These are phyloP conservation scores for Acanthamoeba sp. DNA, from an alignment of 208 protist species.

Conservation along the genomic window DNA sequence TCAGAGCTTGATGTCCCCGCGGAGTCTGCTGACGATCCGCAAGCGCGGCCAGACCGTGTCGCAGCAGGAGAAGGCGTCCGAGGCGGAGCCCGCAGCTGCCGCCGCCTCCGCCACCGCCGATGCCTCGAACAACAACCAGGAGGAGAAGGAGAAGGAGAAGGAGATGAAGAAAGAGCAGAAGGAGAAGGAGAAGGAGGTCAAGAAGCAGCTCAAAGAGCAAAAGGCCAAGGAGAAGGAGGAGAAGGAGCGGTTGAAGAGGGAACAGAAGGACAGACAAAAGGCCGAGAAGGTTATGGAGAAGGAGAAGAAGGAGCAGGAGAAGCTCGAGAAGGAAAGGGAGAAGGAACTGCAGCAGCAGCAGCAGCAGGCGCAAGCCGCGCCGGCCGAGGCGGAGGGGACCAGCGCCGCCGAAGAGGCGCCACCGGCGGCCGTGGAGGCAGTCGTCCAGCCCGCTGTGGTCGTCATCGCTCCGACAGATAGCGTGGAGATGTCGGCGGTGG, in stretches of 20 bases:
- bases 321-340: neutral
- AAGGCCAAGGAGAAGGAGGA: neutral
- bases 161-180: slow-evolving; percentile 12
- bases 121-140: neutral
- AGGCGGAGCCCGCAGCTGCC: neutral
- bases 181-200: neutral
- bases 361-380: neutral
- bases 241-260: neutral
- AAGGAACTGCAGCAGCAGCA: neutral
- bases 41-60: slow-evolving; percentile 20
- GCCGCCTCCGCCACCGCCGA: neutral
- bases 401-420: neutral
- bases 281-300: neutral
- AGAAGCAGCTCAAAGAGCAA: neutral
- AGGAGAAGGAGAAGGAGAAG: neutral
- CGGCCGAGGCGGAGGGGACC: neutral
- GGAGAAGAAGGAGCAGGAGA: neutral
- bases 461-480: no score
- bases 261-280: neutral
- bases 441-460: no score
- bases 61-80: neutral
- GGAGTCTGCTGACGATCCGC: neutral
- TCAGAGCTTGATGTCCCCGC: neutral
- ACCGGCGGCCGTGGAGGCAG: no score
- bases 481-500: no score